Evolutionary conservation across 2,329 filamentous ascomycete species (phyloP).

Genomic region (Colletotrichum zoysiae): DNA sequence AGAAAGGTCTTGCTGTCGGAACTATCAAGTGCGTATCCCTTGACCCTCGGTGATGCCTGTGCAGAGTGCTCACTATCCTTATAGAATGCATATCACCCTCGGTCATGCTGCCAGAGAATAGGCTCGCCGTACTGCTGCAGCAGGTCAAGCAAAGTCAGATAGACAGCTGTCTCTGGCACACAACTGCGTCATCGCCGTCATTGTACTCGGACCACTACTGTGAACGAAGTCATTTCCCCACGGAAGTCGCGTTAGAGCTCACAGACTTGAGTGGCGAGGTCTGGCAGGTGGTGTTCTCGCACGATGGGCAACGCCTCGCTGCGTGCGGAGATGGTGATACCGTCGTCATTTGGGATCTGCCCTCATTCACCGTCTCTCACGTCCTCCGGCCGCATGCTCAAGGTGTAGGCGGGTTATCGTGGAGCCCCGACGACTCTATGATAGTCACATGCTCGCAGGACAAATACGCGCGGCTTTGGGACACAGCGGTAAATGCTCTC

Average conservation of each 20-base stretch:
- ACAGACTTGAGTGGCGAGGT: conserved; percentile 83
- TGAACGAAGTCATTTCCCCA: conserved; percentile 83
- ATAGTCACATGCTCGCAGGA: conserved; percentile 88
- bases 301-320: conserved; percentile 85
- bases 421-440: conserved; percentile 92
- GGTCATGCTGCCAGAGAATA: conserved; percentile 95
- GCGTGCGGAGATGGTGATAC: conserved; percentile 82
- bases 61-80: conserved; percentile 44
- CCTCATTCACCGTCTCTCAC: conserved; percentile 74
- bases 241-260: conserved; percentile 77
- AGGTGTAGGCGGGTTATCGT: conserved; percentile 84
- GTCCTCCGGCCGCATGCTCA: conserved; percentile 74
- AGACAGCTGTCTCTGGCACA: conserved; percentile 88
- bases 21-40: conserved; percentile 76
- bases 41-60: neutral
- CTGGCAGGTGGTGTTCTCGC: conserved; percentile 92
- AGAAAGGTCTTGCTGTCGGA: conserved; percentile 81
- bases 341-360: conserved; percentile 86
- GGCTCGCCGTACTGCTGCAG: conserved; percentile 83
- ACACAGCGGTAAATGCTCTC: conserved; percentile 69
- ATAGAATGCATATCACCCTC: conserved; percentile 91
- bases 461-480: conserved; percentile 80
- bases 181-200: conserved; percentile 81
- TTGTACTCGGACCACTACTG: conserved; percentile 92
- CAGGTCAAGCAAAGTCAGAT: conserved; percentile 90